Base-by-base conservation (phyloP, 2,329 filamentous ascomycete genomes). In the Karstenula rhodostoma region DNA sequence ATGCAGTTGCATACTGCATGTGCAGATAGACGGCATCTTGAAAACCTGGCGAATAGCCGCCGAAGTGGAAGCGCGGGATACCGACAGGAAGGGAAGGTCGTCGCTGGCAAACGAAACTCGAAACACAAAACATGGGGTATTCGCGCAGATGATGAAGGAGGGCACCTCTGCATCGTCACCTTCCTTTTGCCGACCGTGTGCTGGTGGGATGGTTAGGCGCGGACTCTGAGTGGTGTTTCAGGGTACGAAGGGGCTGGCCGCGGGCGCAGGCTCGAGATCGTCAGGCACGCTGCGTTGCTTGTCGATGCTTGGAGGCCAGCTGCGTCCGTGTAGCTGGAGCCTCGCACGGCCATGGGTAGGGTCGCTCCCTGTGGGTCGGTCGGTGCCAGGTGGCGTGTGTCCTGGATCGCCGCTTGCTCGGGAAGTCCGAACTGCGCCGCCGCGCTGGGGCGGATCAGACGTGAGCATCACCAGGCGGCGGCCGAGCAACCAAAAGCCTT, bases 151-250 rank as follows among this genome's bases (percentile, higher is more conserved):
- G 22, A 7, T n/a, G 6, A 29, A 27, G 12, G n/a, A 40, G 32
- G 32, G 12, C n/a, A n/a, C n/a, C n/a, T n/a, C n/a, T 19, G 5
- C 48, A 37, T 40, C 32, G 48, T 37, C 32, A 51, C 48, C 48
- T 51, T 51, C 29, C 47, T n/a, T 50, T 50, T 50, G 47, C 29
- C 19, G 9, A n/a, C 9, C 23, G 44, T 47, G 44, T 27, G 44
- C 15, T 29, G 23, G 44, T 33, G 47, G 27, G n/a, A 17, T 50
- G 19, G 10, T 23, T 3, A 8, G 19, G n/a, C 19, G 42, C 44
- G 44, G 23, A 47, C 44, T 47, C 8, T 27, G 42, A 23, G n/a
- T 44, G 42, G n/a, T 23, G 44, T 47, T 25, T 47, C 44, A 29
- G 13, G 44, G 44, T 47, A 47, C 23, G 44, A 27, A 15, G 44